A percentile compares a stretch with the other conserved stretches of the same genome.
These are phyloP conservation scores for Magnusiomyces clavatus DNA, from an alignment of 1,139 yeast species.

Conservation along the genomic window DNA sequence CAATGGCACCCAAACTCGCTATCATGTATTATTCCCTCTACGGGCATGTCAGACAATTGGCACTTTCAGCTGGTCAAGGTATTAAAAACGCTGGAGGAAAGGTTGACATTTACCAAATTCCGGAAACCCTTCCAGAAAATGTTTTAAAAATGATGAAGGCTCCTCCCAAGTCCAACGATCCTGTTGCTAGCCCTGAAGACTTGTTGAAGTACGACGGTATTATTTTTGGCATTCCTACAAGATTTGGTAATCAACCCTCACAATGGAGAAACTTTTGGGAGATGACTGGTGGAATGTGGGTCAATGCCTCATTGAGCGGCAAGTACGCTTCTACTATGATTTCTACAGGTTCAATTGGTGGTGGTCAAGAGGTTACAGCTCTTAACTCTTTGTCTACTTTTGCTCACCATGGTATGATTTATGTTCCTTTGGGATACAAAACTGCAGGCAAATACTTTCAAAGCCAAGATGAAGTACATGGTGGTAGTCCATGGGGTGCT, in stretches of 20 bases:
- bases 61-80: constrained; percentile 64
- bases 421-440: constrained; percentile 74
- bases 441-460: constrained; percentile 50
- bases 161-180: constrained; percentile 54
- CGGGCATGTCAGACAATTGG: constrained; percentile 67
- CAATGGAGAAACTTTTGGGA: constrained; percentile 82
- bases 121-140: constrained; percentile 66
- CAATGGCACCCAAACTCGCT: constrained; percentile 45
- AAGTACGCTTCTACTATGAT: constrained; percentile 71
- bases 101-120: constrained; percentile 62
- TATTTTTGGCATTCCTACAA: constrained; percentile 75
- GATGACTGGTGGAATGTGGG: constrained; percentile 78
- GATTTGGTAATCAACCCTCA: constrained; percentile 76
- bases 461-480: constrained; percentile 62
- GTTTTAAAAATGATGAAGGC: constrained; percentile 55
- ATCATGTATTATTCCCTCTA: constrained; percentile 76
- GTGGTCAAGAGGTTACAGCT: constrained; percentile 73
- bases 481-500: constrained; percentile 88
- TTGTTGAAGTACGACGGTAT: constrained; percentile 62
- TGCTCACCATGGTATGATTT: constrained; percentile 74
- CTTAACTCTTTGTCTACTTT: constrained; percentile 58
- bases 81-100: constrained; percentile 64
- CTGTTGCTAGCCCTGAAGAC: constrained; percentile 59
- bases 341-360: constrained; percentile 77
- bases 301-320: constrained; percentile 62